Evolutionary conservation across 2,329 filamentous ascomycete genomes (phyloP), one percentile per base, ranked within the genome.

Genomic region (Phaeophleospora eucalypticola): DNA sequence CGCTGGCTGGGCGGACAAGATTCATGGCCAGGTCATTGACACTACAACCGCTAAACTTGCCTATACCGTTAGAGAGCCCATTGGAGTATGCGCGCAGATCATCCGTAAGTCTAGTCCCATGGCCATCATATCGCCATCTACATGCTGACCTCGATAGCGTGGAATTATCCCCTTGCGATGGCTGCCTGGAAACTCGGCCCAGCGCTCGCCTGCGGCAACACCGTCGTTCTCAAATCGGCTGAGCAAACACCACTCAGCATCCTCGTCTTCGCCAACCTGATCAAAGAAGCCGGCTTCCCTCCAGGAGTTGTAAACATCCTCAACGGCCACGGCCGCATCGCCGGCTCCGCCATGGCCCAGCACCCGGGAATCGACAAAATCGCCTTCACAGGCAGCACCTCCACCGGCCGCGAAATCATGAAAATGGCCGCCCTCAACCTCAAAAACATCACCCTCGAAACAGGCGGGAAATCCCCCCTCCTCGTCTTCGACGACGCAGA

Each of bases 171-270:
- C 2, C 72, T 89, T 2, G 73, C 76, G n/a, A 88, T 88, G 80
- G 82, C 83, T 8, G 79, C 79, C 4, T 86, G 84, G 83, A 88
- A 89, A 61, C 73, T 89, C 0, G 86, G 83, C n/a, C 86, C 86
- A 33, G 77, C 77, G 8, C 66, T 80, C 1, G 76, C 74, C 9
- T 75, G 71, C 24, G 77, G 77, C 16, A 80, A 80, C 58, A 78
- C 76, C 0, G 66, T 80, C 1, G 75, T 81, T 1, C 44, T 80
- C 32, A 81, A 81, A 54, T 68, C 77, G 0, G 76, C 76, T 0
- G 78, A 80, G 51, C 76, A 79, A 56, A 79, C 77, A 3, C 78
- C 78, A 0, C 64, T 80, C 2, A 75, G 72, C 10, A 49, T 51
- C 4, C 43, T 57, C 1, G 42, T 51, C 18, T 70, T 90, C 2